These are phyloP conservation scores for Trichophyton benhamiae DNA, from an alignment of 2,329 filamentous ascomycete species.

Conservation along the genomic window DNA sequence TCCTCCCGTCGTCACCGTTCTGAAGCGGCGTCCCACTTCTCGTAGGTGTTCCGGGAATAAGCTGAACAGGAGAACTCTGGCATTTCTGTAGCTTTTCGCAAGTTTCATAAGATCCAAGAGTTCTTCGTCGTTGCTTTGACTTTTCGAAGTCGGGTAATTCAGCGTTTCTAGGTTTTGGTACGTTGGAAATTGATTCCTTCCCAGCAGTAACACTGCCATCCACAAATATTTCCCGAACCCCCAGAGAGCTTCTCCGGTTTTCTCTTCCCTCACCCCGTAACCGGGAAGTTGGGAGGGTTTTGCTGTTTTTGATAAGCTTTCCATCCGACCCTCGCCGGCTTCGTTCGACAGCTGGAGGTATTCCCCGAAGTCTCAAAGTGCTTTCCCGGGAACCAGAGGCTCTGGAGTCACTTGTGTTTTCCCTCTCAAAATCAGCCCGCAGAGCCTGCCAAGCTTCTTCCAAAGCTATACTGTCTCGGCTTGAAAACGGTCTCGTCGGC, in stretches of 20 bases:
- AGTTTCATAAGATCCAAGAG: not conserved
- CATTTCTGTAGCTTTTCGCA: constrained; percentile 17
- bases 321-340: not conserved
- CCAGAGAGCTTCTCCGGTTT: not conserved
- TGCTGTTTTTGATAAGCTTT: not conserved
- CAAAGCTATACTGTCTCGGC: constrained; percentile 64
- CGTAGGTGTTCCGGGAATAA: constrained; percentile 20
- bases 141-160: not conserved
- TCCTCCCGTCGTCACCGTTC: constrained; percentile 15
- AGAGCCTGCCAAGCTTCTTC: constrained; percentile 65
- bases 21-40: constrained; percentile 20
- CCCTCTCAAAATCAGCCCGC: constrained; percentile 13
- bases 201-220: not conserved
- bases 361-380: not conserved
- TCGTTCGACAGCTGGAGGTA: not conserved
- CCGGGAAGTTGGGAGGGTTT: not conserved
- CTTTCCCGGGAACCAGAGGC: not conserved
- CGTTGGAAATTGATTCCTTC: not conserved
- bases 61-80: constrained; percentile 23
- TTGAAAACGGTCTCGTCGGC: constrained; percentile 64
- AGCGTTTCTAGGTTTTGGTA: not conserved
- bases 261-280: constrained; percentile 8
- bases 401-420: constrained; percentile 11
- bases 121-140: not conserved
- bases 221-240: not conserved